A percentile compares a stretch with the other conserved stretches of the same genome.
Conservation (phyloP, 495 filamentous ascomycete species). For the Aspergillus panamensis region DNA sequence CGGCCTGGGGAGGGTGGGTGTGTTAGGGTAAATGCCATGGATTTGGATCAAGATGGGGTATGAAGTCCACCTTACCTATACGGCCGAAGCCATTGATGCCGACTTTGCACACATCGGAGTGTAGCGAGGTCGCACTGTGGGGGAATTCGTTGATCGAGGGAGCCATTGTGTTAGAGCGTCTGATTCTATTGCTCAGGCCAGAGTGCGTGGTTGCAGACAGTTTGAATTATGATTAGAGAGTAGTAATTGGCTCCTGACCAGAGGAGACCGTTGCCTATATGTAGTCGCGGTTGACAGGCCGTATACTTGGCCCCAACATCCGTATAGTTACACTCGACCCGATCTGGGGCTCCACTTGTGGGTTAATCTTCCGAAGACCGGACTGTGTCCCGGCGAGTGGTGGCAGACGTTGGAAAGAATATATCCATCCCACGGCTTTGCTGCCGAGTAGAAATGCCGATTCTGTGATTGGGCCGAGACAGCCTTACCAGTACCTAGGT, state of each 20-base stretch:
- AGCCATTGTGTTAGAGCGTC: constrained; percentile 19
- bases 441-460: constrained; percentile 8
- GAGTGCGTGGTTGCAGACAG: neutral
- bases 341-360: constrained; percentile 1
- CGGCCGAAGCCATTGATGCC: constrained; percentile 37
- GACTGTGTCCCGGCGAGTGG: neutral
- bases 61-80: constrained; percentile 28
- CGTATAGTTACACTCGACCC: neutral
- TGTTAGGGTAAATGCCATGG: too few relatives aligned
- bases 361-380: constrained; percentile 5
- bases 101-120: constrained; percentile 22
- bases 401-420: neutral
- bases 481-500: too few relatives aligned
- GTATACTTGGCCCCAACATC: neutral
- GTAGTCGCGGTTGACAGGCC: neutral
- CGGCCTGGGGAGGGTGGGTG: constrained; percentile 22
- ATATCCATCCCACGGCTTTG: neutral
- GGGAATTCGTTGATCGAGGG: constrained; percentile 30
- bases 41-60: neutral
- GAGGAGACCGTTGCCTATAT: neutral
- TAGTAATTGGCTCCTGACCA: neutral
- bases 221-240: neutral
- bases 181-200: neutral
- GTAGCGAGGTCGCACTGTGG: constrained; percentile 9
- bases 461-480: neutral